phyloP scores from a whole-genome alignment of 1,139 yeast species.

The Taphrina populina region DNA sequence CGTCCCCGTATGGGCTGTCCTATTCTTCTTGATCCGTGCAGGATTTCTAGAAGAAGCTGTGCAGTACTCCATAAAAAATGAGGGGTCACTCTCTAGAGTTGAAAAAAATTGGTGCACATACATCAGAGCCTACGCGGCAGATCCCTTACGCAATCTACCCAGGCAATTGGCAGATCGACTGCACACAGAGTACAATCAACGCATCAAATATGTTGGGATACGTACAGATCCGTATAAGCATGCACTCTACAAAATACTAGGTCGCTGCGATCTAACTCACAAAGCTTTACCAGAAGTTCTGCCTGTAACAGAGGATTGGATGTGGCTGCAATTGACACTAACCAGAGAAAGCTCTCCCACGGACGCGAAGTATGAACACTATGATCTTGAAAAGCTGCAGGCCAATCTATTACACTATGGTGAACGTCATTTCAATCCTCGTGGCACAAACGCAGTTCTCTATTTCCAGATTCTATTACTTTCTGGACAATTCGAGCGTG shows the following conservation, averaged over 20 bases:
- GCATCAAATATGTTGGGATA: conserved; percentile 62
- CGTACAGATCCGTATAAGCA: conserved; percentile 82
- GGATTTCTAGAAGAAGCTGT: conserved; percentile 80
- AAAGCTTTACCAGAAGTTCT: conserved; percentile 77
- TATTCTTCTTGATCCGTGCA: conserved; percentile 78
- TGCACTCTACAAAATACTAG: conserved; percentile 85
- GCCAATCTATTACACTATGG: conserved; percentile 71
- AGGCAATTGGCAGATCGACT: conserved; percentile 68
- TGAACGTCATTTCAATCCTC: conserved; percentile 62
- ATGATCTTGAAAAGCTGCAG: conserved; percentile 72
- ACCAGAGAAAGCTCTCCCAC: conserved; percentile 55
- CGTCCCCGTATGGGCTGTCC: conserved; percentile 85
- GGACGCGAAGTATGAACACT: conserved; percentile 59
- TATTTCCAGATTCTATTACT: conserved; percentile 74
- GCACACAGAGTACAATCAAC: conserved; percentile 79
- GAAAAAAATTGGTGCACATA: conserved; percentile 83
- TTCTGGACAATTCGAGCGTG: conserved; percentile 78
- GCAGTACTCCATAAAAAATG: conserved; percentile 55
- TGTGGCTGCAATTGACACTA: conserved; percentile 85
- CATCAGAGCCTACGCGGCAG: conserved; percentile 67
- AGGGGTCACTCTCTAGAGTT: conserved; percentile 67
- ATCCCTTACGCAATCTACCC: conserved; percentile 59
- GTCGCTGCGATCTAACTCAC: conserved; percentile 79
- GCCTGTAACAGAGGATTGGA: conserved; percentile 89
- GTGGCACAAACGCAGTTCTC: conserved; percentile 62